Evolutionary conservation across 176 grass and related monocot genomes (phyloP), one percentile per base, ranked within the genome.

Genomic region (Oryza coarctata): DNA sequence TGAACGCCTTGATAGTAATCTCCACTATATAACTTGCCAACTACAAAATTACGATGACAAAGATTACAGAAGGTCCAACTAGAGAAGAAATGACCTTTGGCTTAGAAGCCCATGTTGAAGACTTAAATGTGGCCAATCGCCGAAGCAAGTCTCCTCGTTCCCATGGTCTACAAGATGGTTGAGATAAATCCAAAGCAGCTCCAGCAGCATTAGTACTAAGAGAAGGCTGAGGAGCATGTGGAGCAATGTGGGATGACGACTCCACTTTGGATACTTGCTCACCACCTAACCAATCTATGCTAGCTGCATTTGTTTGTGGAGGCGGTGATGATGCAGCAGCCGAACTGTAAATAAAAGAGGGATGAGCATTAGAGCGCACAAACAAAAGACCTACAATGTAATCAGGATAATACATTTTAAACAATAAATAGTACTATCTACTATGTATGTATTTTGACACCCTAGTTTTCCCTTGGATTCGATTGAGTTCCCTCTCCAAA

Each of bases 91-190:
- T 33, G 10, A 95, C 96, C 89, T 99, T 95, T 83, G 96, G 85
- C 81, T 95, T 99, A 79, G 91, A 87, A 87, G 84, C 86, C 96
- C 96, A 99, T 67, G 87, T 95, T 50, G 87, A 93, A 68, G 89
- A 74, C 67, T 91, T 99, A 81, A 94, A 99, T 50, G 96, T 99
- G 70, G 89, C 89, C 2, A 99, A 69, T 12, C 96, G 96, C 74
- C 80, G 87, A 85, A 99, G 93, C 67, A 99, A 84, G 73, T 99
- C 96, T 3, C 89, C 89, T n/a, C 96, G 76, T 68, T 99, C 96
- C 96, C 96, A 99, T 17, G 96, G 93, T 80, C 96, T 88, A 68
- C 93, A 95, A 67, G 93, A 88, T 68, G 91, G 44, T 74, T 92
- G 90, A 60, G 70, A 88, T 47, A 81, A 87, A 23, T 88, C 84